These are phyloP conservation scores for Mucor irregularis DNA, from an alignment of 371 early-diverging fungal genomes.

Conservation along the genomic window DNA sequence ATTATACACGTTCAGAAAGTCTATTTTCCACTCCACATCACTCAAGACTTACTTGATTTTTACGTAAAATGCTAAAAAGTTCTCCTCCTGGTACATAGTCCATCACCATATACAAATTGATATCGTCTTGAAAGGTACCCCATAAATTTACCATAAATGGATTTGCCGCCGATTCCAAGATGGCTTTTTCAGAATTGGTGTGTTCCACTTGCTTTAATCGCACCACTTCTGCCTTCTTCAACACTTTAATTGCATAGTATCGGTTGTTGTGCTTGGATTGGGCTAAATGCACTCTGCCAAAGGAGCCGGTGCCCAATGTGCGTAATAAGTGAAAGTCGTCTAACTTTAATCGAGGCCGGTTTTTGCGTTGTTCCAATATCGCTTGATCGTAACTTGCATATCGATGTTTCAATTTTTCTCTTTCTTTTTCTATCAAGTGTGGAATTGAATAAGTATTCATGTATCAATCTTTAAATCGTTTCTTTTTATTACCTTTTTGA, in stretches of 20 bases:
- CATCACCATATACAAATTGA: conserved; percentile 84
- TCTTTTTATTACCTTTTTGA: neutral
- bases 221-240: conserved; percentile 91
- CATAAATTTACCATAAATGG: conserved; percentile 95
- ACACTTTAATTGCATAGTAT: conserved; percentile 94
- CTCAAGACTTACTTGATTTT: conserved; percentile 35
- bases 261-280: conserved; percentile 76
- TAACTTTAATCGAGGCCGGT: conserved; percentile 59
- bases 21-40: too few relatives aligned
- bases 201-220: conserved; percentile 96
- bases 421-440: neutral
- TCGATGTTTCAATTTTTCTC: conserved; percentile 4
- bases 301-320: conserved; percentile 97
- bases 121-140: conserved; percentile 83
- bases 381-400: conserved; percentile 13
- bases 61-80: conserved; percentile 86
- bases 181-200: conserved; percentile 93
- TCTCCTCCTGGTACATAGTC: conserved; percentile 93
- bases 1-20: neutral
- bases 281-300: conserved; percentile 95
- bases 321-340: conserved; percentile 72
- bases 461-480: neutral
- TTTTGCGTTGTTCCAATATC: conserved; percentile 24
- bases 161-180: conserved; percentile 83
- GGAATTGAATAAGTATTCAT: neutral